Percentiles rank a stretch among this genome's conserved stretches.
These are phyloP conservation scores for Venturia pyrina DNA, from an alignment of 2,329 filamentous ascomycete species.

Conservation along the genomic window DNA sequence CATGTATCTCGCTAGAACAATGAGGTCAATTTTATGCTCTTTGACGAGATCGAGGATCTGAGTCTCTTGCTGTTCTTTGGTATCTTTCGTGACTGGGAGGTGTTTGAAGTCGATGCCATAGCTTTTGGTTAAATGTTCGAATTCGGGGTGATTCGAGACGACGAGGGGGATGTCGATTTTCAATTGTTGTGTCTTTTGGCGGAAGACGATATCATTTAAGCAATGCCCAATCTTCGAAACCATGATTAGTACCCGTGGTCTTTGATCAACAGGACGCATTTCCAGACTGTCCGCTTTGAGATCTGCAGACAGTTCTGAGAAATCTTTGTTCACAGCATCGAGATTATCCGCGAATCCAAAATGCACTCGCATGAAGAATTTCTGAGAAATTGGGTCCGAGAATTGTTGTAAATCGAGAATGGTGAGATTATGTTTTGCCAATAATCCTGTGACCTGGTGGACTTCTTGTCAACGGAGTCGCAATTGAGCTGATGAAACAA, in stretches of 20 bases:
- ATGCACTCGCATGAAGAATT: conserved; percentile 61
- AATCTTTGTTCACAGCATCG: conserved; percentile 31
- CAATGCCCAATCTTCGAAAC: conserved; percentile 84
- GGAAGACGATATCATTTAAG: conserved; percentile 74
- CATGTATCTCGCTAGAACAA: conserved; percentile 81
- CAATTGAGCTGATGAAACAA: background rate
- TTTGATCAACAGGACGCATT: conserved; percentile 56
- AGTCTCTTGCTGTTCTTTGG: conserved; percentile 63
- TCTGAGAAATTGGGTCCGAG: conserved; percentile 61
- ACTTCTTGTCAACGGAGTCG: background rate
- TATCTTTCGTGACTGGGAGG: conserved; percentile 68
- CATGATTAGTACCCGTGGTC: conserved; percentile 75
- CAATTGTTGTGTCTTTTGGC: conserved; percentile 63
- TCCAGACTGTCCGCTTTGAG: conserved; percentile 59
- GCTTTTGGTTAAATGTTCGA: conserved; percentile 83
- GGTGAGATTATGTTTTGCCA: conserved; percentile 65
- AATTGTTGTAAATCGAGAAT: conserved; percentile 81
- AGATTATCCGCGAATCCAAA: conserved; percentile 20
- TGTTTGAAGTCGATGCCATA: conserved; percentile 71
- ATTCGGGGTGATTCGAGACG: conserved; percentile 78
- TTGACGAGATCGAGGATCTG: conserved; percentile 61
- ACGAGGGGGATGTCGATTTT: conserved; percentile 67
- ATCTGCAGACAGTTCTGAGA: conserved; percentile 50
- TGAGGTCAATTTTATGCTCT: conserved; percentile 62
- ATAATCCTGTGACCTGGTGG: conserved; percentile 59